These are phyloP conservation scores for Adansonia gregorii DNA, from an alignment of 441 rosid genomes.

Conservation along the genomic window DNA sequence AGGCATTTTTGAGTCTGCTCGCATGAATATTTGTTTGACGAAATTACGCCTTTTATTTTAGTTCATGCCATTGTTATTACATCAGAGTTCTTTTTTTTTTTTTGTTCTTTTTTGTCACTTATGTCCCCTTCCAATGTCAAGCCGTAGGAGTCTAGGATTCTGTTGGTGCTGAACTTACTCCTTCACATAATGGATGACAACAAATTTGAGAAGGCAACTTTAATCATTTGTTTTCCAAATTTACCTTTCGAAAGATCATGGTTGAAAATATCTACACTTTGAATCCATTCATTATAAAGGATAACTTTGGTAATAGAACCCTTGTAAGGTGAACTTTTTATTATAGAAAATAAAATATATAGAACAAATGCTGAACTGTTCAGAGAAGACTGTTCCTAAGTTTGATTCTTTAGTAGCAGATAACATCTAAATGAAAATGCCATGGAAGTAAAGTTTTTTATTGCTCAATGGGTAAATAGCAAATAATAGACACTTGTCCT, in stretches of 20 bases:
- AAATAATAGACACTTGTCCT: not conserved
- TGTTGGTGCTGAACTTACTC: slow-evolving; percentile 3
- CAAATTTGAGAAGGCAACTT: not conserved
- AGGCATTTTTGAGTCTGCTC: not conserved
- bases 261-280: not conserved
- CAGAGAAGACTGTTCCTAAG: no score
- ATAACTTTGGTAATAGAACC: slow-evolving; percentile 13
- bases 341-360: no score
- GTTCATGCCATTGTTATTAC: not conserved
- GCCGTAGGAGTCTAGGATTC: slow-evolving; percentile 7
- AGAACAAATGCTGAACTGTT: no score
- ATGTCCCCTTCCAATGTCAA: not conserved
- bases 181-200: not conserved
- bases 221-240: slow-evolving; percentile 4
- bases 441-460: not conserved
- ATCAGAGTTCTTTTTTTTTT: not conserved
- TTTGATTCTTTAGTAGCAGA: slow-evolving; percentile 1
- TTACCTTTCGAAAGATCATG: slow-evolving; percentile 1
- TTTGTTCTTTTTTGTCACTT: not conserved
- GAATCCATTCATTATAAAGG: not conserved
- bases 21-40: not conserved
- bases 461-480: not conserved
- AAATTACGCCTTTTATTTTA: not conserved
- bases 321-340: not conserved
- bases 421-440: not conserved